Evolutionary conservation across 2,329 filamentous ascomycete genomes (phyloP).

Genomic region (Fusarium buharicum): DNA sequence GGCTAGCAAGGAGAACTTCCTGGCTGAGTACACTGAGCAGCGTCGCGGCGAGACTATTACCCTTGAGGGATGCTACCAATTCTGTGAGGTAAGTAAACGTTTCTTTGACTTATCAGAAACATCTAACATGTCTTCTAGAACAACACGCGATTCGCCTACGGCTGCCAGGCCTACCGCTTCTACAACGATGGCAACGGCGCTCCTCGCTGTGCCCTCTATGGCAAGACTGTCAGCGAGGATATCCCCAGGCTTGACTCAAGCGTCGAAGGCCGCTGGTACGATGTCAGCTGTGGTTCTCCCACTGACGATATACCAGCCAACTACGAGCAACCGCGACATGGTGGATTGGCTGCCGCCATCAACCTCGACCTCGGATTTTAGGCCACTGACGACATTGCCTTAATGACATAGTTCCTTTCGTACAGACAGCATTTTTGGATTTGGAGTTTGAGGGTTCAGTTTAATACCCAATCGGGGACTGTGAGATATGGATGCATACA

Average conservation of each 20-base stretch:
- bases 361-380: conserved; percentile 18
- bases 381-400: conserved; percentile 1
- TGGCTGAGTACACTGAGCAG: conserved; percentile 54
- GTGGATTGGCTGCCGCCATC: not conserved
- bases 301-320: conserved; percentile 8
- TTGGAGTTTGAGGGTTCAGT: conserved; percentile 29
- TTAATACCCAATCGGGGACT: conserved; percentile 33
- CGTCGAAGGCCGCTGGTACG: conserved; percentile 50
- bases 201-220: conserved; percentile 52
- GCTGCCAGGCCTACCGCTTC: conserved; percentile 53
- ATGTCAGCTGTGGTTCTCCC: conserved; percentile 52
- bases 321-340: conserved; percentile 2
- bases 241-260: conserved; percentile 46
- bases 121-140: conserved; percentile 40
- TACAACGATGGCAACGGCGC: conserved; percentile 47
- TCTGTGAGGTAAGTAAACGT: conserved; percentile 51
- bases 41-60: conserved; percentile 49
- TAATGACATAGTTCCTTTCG: conserved; percentile 27
- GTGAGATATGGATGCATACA: conserved; percentile 18
- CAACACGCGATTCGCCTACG: conserved; percentile 46
- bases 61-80: conserved; percentile 55
- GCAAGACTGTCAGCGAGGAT: conserved; percentile 46
- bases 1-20: conserved; percentile 51
- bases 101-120: not conserved
- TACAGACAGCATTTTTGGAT: conserved; percentile 25